Conservation (phyloP, 305 asterid species). For the Nicotiana rustica region DNA sequence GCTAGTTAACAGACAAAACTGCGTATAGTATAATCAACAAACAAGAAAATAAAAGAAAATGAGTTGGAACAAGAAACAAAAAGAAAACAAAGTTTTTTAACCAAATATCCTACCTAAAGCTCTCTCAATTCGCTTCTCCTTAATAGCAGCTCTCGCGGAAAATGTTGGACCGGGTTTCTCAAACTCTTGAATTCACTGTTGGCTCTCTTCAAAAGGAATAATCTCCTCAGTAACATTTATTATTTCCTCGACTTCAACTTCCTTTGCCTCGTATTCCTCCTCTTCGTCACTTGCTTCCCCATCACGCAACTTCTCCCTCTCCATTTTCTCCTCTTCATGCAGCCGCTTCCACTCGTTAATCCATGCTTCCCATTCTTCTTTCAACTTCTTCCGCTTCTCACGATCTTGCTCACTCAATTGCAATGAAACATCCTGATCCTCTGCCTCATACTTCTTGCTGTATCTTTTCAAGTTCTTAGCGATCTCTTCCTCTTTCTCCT, state of each 20-base stretch:
- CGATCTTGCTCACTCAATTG: conserved; percentile 87
- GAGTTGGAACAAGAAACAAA: not conserved
- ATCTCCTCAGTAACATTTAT: conserved; percentile 76
- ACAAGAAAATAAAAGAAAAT: conserved; percentile 13
- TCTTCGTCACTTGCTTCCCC: conserved; percentile 96
- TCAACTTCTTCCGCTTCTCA: conserved; percentile 77
- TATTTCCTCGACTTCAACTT: conserved; percentile 79
- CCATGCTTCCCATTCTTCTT: conserved; percentile 95
- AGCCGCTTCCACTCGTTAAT: conserved; percentile 71
- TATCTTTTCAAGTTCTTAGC: conserved; percentile 73
- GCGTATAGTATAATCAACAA: conserved; percentile 4
- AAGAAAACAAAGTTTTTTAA: not conserved
- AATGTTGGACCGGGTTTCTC: not conserved
- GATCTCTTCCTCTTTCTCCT: conserved; percentile 92
- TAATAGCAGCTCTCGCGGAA: not conserved
- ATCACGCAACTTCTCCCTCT: conserved; percentile 76
- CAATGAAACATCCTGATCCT: conserved; percentile 89
- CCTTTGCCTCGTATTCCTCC: conserved; percentile 91
- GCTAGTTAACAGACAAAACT: conserved; percentile 21
- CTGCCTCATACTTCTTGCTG: conserved; percentile 86
- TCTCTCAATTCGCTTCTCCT: not conserved
- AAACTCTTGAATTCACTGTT: conserved; percentile 28
- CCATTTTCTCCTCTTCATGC: conserved; percentile 80
- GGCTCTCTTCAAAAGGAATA: conserved; percentile 61
- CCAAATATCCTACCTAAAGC: conserved; percentile 28